Conservation (phyloP, 1,139 yeast species). For the Sugiyamaella pinicola region DNA sequence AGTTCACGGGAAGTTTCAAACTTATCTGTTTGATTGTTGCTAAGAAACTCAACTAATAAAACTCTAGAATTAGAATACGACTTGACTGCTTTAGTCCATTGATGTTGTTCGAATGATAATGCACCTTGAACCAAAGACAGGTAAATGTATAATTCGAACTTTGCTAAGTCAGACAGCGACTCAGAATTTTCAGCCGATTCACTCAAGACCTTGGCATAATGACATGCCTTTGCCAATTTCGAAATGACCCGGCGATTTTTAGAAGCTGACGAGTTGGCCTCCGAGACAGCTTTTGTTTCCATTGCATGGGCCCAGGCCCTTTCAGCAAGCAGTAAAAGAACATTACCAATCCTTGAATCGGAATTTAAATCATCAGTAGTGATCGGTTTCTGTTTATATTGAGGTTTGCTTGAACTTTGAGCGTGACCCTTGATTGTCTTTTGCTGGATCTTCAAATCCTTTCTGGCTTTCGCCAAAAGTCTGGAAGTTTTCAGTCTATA, state of each 20-base stretch:
- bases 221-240: conserved; percentile 66
- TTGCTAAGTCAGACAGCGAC: conserved; percentile 31
- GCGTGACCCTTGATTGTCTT: conserved; percentile 49
- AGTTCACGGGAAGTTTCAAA: conserved; percentile 41
- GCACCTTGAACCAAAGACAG: conserved; percentile 64
- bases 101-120: conserved; percentile 57
- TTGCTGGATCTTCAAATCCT: conserved; percentile 56
- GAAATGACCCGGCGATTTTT: conserved; percentile 55
- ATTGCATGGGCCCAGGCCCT: conserved; percentile 69
- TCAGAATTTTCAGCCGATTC: conserved; percentile 44
- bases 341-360: conserved; percentile 52
- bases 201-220: conserved; percentile 50
- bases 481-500: conserved; percentile 43
- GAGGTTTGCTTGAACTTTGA: conserved; percentile 41
- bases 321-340: conserved; percentile 62
- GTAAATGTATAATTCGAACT: conserved; percentile 62
- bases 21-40: conserved; percentile 9
- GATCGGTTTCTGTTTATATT: conserved; percentile 42
- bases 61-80: conserved; percentile 64
- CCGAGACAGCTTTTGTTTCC: conserved; percentile 61
- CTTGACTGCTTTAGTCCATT: conserved; percentile 57
- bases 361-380: conserved; percentile 50
- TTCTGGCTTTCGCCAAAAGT: conserved; percentile 58
- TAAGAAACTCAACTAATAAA: conserved; percentile 43
- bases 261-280: conserved; percentile 49